Evolutionary conservation across 78 protist genomes (phyloP).

Genomic region (Guillardia theta): DNA sequence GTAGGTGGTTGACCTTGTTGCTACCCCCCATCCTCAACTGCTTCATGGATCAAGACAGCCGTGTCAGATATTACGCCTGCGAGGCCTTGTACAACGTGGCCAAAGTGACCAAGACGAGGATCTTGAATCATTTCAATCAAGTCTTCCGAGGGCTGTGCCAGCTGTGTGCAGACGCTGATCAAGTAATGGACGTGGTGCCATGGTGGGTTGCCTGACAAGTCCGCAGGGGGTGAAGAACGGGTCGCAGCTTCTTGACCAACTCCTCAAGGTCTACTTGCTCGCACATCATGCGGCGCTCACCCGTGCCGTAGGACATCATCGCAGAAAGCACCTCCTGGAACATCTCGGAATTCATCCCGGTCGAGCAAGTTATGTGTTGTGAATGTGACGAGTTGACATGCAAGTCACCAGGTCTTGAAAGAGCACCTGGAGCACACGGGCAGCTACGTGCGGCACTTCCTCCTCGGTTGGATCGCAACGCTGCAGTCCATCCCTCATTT

Average conservation of each 20-base stretch:
- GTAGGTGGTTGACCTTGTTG: neutral
- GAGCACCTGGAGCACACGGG: slow-evolving; percentile 54
- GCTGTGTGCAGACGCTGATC: slow-evolving; percentile 87
- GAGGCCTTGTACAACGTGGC: slow-evolving; percentile 93
- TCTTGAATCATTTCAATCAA: slow-evolving; percentile 79
- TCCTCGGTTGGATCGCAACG: slow-evolving; percentile 79
- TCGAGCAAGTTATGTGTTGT: too few relatives aligned
- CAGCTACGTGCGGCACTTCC: slow-evolving; percentile 70
- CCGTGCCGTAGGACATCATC: slow-evolving; percentile 91
- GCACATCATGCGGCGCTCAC: too few relatives aligned
- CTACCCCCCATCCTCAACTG: slow-evolving; percentile 78
- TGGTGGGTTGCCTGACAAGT: too few relatives aligned
- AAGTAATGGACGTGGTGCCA: too few relatives aligned
- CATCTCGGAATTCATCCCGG: slow-evolving; percentile 75
- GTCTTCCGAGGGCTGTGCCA: slow-evolving; percentile 86
- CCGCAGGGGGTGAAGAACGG: slow-evolving; percentile 82
- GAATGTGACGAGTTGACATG: too few relatives aligned
- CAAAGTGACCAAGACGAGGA: slow-evolving; percentile 71
- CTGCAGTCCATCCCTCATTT: slow-evolving; percentile 67
- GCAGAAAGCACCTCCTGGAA: slow-evolving; percentile 67
- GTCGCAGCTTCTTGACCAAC: slow-evolving; percentile 84
- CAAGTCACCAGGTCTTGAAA: too few relatives aligned
- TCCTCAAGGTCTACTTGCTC: too few relatives aligned
- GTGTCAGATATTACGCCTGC: slow-evolving; percentile 93
- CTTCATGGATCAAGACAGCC: slow-evolving; percentile 54